Evolutionary conservation across 164 flowering plant genomes (phyloP).

Genomic region (Piper longum): DNA sequence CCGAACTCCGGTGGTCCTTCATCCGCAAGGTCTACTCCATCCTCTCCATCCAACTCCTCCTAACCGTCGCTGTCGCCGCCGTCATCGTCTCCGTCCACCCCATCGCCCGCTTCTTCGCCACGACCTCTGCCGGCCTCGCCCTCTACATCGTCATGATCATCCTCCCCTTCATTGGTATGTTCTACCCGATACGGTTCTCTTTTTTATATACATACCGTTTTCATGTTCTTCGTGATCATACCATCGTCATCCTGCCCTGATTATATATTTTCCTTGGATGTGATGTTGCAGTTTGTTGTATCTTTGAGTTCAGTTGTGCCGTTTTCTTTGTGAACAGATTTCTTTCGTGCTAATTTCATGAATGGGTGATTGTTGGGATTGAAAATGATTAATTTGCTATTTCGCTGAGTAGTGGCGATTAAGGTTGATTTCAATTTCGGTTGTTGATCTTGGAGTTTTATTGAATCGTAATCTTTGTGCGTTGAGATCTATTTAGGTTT

Average conservation of each 20-base stretch:
- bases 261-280: background rate
- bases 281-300: too few relatives aligned
- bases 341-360: background rate
- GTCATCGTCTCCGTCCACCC: constrained; percentile 19
- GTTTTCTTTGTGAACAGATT: background rate
- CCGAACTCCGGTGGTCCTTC: constrained; percentile 65
- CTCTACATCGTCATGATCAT: constrained; percentile 10
- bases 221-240: background rate
- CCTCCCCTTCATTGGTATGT: constrained; percentile 25
- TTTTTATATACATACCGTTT: background rate
- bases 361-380: background rate
- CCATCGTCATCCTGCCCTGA: background rate
- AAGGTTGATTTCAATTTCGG: too few relatives aligned
- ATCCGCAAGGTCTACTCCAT: constrained; percentile 60
- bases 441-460: too few relatives aligned
- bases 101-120: constrained; percentile 6
- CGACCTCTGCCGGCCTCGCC: constrained; percentile 1
- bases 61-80: constrained; percentile 50
- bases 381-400: too few relatives aligned
- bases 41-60: constrained; percentile 39
- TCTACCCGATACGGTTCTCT: background rate
- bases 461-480: too few relatives aligned
- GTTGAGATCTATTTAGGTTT: too few relatives aligned
- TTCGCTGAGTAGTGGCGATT: too few relatives aligned
- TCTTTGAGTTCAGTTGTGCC: background rate